Base-by-base conservation (phyloP, 257 asterid species). In the Cordia subcordata region DNA sequence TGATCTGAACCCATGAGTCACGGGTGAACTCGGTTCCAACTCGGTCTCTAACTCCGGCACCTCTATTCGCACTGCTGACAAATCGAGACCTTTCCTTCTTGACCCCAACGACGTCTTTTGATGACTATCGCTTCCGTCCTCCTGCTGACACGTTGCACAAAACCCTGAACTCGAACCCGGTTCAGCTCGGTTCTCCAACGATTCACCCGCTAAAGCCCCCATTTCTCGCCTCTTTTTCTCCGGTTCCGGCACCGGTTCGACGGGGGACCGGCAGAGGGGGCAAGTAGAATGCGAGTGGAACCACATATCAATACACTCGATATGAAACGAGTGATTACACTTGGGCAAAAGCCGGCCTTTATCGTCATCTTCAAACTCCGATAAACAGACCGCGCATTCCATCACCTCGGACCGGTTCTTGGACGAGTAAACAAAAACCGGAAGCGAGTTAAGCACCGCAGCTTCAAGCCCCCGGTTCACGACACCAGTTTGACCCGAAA, bases 241-340 rank as follows among this genome's bases (percentile, higher is more conserved):
- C 65, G 77, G 75, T 42, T 56, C 73, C 0, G 19, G 6, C 49
- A 66, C 70, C 32, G 61, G 63, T 63, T 85, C 96, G 1, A 82
- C 95, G 44, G 85, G 64, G 0, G 88, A 76, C 38, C 94, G 96
- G 76, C 97, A 90, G 1, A 90, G 79, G 0, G 97, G 97, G 59
- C 97, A 90, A 8, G 95, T 86, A 15, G 96, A 81, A 64, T 86
- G 94, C 0, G 94, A 79, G 8, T 59, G 79, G 51, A 90, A 90
- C 97, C 97, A 90, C 96, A 76, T 84, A 12, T 90, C 97, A 8
- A 90, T 87, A 50, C 97, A 90, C 14, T 84, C 88, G 0, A 68
- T 63, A 35, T 90, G 97, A 39, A 90, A 90, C 8, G 79, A 63
- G 63, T 90, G 97, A 60, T 63, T 76, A 50, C 96, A 90, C 38